Base-by-base conservation (phyloP, 305 asterid genomes). In the Nicotiana rustica region DNA sequence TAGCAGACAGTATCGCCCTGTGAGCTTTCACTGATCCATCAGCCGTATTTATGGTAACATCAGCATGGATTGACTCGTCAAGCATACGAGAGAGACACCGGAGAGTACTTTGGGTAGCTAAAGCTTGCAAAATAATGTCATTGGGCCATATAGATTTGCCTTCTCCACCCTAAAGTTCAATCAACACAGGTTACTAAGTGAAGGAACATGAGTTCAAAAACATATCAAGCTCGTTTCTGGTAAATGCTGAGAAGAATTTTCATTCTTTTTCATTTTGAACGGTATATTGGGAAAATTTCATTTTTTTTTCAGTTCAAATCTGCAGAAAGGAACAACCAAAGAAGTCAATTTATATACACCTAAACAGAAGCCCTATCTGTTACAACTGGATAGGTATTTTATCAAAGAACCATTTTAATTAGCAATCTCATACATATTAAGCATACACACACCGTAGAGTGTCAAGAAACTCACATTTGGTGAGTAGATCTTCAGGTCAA, bases 11-110 rank as follows among this genome's bases (percentile, higher is more conserved):
- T 67, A 96, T 91, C 17, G 99, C 97, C 82, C 82, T 93, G 89
- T 96, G 99, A 56, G 98, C 96, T 65, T 35, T 88, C 36, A 94
- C 84, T 67, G 93, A 85, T 70, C 98, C 98, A 79, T 93, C 97
- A 3, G 94, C 91, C 3, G 98, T 86, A 82, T 93, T 93, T 88
- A 96, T 94, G 86, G 93, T 93, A 60, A 94, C 97, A 81, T 96
- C 99, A 14, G 97, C 82, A 57, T 94, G 97, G 77, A 96, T 93
- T 0, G 93, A 89, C 84, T 96, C 99, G 21, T 89, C 84, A 19
- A 96, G 99, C 99, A 96, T 92, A 71, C 94, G 96, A 38, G 97
- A 91, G 70, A 96, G 97, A 84, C 96, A 94, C 82, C 86, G 89
- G 19, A 93, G 95, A 69, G 97, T 91, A 90, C 91, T 94, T 88